Conservation (phyloP, 2,329 filamentous ascomycete genomes). For the Pestalotiopsis sp. region DNA sequence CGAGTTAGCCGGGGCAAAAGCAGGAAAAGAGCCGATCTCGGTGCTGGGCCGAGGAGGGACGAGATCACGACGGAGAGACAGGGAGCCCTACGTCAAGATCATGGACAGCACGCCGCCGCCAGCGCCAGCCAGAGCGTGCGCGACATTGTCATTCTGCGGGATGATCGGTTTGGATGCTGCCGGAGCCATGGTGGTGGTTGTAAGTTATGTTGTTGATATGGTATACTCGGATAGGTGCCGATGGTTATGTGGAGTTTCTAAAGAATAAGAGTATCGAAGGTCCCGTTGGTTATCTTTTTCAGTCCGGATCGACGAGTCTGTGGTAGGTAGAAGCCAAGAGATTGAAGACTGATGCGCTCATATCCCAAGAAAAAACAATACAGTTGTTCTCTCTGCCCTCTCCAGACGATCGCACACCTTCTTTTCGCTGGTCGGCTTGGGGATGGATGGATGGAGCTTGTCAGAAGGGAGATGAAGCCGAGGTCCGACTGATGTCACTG, state of each 20-base stretch:
- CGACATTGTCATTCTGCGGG: constrained; percentile 94
- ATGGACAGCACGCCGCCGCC: constrained; percentile 95
- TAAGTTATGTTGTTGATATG: not conserved
- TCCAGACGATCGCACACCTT: constrained; percentile 3
- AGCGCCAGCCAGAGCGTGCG: constrained; percentile 89
- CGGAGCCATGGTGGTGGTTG: constrained; percentile 24
- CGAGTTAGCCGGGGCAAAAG: not conserved
- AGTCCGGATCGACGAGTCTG: not conserved
- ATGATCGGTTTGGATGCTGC: constrained; percentile 62
- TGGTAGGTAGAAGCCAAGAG: not conserved
- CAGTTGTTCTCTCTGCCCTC: not conserved
- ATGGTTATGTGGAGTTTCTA: not conserved
- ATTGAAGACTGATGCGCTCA: constrained; percentile 1
- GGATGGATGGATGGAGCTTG: not conserved
- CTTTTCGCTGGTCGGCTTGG: constrained; percentile 1
- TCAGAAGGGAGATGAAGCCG: constrained; percentile 8
- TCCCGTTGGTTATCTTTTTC: not conserved
- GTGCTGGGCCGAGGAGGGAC: not conserved
- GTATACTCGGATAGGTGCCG: not conserved
- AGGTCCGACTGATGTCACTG: constrained; percentile 18
- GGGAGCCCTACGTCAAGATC: constrained; percentile 74
- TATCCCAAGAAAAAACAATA: constrained; percentile 1
- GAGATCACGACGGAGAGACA: not conserved
- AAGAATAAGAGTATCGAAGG: not conserved
- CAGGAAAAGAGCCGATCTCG: not conserved